Percentiles rank a stretch among this genome's conserved stretches.
These are phyloP conservation scores for Claviceps capensis DNA, from an alignment of 2,329 filamentous ascomycete genomes.

Conservation along the genomic window DNA sequence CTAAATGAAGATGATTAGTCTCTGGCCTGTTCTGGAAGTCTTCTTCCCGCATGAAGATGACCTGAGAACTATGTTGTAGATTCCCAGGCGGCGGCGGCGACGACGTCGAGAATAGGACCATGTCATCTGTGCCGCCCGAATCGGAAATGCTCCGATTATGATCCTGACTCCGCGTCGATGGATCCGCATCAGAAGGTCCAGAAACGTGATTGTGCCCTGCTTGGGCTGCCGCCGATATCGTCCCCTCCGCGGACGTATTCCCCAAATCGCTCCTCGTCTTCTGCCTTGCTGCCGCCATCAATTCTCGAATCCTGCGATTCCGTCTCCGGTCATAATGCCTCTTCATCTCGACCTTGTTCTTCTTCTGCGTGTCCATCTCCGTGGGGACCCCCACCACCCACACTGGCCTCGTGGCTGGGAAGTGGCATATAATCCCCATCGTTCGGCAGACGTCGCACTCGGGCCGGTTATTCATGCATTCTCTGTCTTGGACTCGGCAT, in stretches of 20 bases:
- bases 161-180: conserved; percentile 10
- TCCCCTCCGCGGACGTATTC: conserved; percentile 6
- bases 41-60: conserved; percentile 10
- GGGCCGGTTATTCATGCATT: conserved; percentile 42
- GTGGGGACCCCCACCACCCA: conserved; percentile 41
- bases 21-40: conserved; percentile 12
- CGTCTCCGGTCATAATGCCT: conserved; percentile 35
- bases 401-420: conserved; percentile 35
- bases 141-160: conserved; percentile 12
- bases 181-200: conserved; percentile 17
- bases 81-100: conserved; percentile 7
- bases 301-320: conserved; percentile 34
- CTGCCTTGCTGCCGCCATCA: conserved; percentile 22
- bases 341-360: conserved; percentile 44
- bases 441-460: conserved; percentile 35
- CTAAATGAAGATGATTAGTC: conserved; percentile 26
- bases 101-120: too few relatives aligned
- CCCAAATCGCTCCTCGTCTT: conserved; percentile 8
- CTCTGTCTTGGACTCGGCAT: conserved; percentile 46
- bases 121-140: too few relatives aligned
- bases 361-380: conserved; percentile 37
- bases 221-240: conserved; percentile 5
- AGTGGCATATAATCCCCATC: conserved; percentile 44
- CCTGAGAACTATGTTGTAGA: conserved; percentile 18
- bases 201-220: conserved; percentile 4